phyloP scores from a whole-genome alignment of 352 stramenopile species.

The Phytophthora palmivora region DNA sequence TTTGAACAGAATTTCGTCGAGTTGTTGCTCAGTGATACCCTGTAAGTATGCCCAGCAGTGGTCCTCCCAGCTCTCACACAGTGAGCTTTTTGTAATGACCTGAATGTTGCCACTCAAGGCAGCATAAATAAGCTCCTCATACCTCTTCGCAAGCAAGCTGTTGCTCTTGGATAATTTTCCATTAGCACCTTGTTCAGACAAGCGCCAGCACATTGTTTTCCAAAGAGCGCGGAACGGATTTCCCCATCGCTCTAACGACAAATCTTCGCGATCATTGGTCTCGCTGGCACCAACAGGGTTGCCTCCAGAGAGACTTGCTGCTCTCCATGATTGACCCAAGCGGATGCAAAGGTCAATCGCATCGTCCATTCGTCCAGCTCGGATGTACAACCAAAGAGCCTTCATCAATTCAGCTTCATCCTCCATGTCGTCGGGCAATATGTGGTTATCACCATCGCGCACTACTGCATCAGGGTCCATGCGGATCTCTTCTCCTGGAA shows the following conservation, averaged over 20 bases:
- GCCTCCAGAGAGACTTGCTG: slow-evolving; percentile 76
- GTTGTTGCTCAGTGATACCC: slow-evolving; percentile 69
- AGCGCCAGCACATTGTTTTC: slow-evolving; percentile 89
- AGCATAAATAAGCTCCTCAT: slow-evolving; percentile 84
- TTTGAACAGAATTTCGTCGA: slow-evolving; percentile 77
- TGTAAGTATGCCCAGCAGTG: slow-evolving; percentile 86
- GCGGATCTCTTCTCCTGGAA: slow-evolving; percentile 38
- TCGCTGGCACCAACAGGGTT: slow-evolving; percentile 63
- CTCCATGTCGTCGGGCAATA: slow-evolving; percentile 81
- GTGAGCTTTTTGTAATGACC: slow-evolving; percentile 63
- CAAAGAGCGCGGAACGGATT: slow-evolving; percentile 83
- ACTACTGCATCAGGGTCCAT: slow-evolving; percentile 81
- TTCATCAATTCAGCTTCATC: slow-evolving; percentile 84
- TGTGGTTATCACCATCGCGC: slow-evolving; percentile 64
- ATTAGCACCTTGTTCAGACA: slow-evolving; percentile 57
- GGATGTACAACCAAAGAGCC: slow-evolving; percentile 76
- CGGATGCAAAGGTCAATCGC: slow-evolving; percentile 80
- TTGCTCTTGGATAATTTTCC: slow-evolving; percentile 68
- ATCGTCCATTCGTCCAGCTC: slow-evolving; percentile 67
- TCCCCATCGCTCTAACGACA: slow-evolving; percentile 71
- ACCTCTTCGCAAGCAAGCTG: slow-evolving; percentile 68
- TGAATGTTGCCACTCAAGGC: slow-evolving; percentile 78
- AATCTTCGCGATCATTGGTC: slow-evolving; percentile 54
- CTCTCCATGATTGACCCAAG: slow-evolving; percentile 79
- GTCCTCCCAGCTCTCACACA: slow-evolving; percentile 88